Base-by-base conservation (phyloP, 352 stramenopile species). In the Phytophthora fragariae region DNA sequence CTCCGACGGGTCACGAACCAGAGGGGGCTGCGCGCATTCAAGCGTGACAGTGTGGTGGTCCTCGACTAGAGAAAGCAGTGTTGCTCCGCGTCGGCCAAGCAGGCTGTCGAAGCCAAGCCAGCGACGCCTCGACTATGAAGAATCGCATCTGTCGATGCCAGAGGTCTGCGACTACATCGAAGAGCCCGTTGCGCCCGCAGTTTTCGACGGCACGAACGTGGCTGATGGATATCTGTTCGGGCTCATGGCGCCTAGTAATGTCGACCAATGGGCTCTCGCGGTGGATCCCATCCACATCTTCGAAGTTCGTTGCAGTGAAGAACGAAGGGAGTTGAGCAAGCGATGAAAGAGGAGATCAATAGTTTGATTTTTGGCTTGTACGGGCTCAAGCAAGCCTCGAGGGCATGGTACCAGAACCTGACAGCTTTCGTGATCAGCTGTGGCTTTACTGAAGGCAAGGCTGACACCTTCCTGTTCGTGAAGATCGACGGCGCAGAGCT, bases 321-420 rank as follows among this genome's bases (percentile, higher is more conserved):
- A 21, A 19, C 41, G 41, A 8, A 6, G 15, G 14, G 15, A 50
- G 15, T 50, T 14, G 50, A 68, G 58, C 2, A 50, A 0, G 65
- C 37, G 17, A 68, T 73, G 66, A 1, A 57, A 9, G 44, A 50
- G 0, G 33, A 63, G 17, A 49, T 68, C 29, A 17, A 53, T 8
- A 64, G 59, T 31, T 41, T 68, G 2, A 3, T 64, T 21, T 21
- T 21, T 21, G 19, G 0, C 1, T 33, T 84, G 2, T 83, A 84
- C 37, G 76, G 77, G 1, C 31, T 85, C 5, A 63, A 72, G 9
- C 75, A 85, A 54, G 77, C 75, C 1, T 75, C 65, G 4, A 61
- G 67, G 3, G 57, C 64, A 10, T 79, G 68, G 73, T 77, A 77
- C 37, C 50, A 81, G 0, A 74, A 56, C 3, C 35, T 64, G 46